phyloP scores from a whole-genome alignment of 2,329 filamentous ascomycete species.

The Drechslerella dactyloides region DNA sequence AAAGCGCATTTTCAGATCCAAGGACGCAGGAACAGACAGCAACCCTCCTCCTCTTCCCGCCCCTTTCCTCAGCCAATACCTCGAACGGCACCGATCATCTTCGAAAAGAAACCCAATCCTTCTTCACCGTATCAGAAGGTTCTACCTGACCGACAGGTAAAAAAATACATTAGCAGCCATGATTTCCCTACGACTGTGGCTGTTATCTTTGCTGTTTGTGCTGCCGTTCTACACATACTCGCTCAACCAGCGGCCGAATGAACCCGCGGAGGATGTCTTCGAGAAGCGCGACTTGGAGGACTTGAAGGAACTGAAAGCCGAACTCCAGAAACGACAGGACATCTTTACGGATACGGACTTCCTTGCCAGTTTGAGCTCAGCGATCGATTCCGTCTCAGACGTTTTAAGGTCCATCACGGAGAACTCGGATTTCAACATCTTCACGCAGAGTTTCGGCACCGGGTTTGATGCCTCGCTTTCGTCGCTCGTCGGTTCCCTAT shows the following conservation, averaged over 20 bases:
- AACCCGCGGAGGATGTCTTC: slow-evolving; percentile 40
- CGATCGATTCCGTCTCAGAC: slow-evolving; percentile 32
- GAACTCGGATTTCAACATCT: slow-evolving; percentile 13
- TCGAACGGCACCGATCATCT: slow-evolving; percentile 19
- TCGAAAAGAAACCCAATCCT: not conserved
- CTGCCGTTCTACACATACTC: slow-evolving; percentile 46
- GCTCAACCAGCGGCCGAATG: slow-evolving; percentile 34
- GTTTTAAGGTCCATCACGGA: slow-evolving; percentile 28
- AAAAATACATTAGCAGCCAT: slow-evolving; percentile 22
- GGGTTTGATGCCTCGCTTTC: slow-evolving; percentile 40
- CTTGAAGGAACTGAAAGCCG: slow-evolving; percentile 21
- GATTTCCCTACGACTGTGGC: slow-evolving; percentile 41
- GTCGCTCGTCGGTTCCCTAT: slow-evolving; percentile 37
- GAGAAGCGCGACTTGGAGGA: slow-evolving; percentile 39
- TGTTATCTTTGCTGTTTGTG: slow-evolving; percentile 37
- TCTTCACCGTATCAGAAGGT: slow-evolving; percentile 17
- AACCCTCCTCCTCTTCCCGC: not conserved
- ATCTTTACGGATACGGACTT: slow-evolving; percentile 21
- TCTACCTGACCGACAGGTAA: slow-evolving; percentile 29
- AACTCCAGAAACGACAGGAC: slow-evolving; percentile 40
- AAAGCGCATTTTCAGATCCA: slow-evolving; percentile 15
- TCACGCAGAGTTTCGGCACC: slow-evolving; percentile 16
- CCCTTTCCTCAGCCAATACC: slow-evolving; percentile 14
- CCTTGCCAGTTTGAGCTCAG: slow-evolving; percentile 32
- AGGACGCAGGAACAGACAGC: not conserved